Percentiles rank a stretch among this genome's conserved stretches.
phyloP scores from a whole-genome alignment of 331 rosid genomes.

The Stylosanthes scabra region DNA sequence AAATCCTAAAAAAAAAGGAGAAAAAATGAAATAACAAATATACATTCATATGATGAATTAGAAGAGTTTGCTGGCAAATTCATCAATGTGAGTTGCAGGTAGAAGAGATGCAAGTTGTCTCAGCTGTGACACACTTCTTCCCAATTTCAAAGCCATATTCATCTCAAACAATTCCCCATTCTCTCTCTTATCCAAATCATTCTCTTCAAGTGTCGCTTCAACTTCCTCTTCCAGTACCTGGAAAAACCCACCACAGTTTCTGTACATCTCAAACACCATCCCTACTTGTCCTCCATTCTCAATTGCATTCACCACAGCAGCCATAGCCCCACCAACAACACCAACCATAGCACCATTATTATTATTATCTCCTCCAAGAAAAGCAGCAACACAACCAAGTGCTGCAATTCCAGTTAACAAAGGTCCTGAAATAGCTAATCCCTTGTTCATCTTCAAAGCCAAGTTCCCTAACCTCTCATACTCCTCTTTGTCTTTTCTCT shows the following conservation, averaged over 20 bases:
- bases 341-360: slow-evolving; percentile 38
- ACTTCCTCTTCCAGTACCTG: slow-evolving; percentile 35
- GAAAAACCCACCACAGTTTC: slow-evolving; percentile 65
- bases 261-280: slow-evolving; percentile 79
- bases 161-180: slow-evolving; percentile 45
- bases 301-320: slow-evolving; percentile 48
- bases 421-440: slow-evolving; percentile 59
- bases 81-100: slow-evolving; percentile 22
- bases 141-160: slow-evolving; percentile 49
- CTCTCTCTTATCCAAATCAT: slow-evolving; percentile 33
- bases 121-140: slow-evolving; percentile 42
- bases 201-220: slow-evolving; percentile 29
- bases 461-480: slow-evolving; percentile 55
- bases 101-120: slow-evolving; percentile 39
- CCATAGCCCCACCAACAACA: slow-evolving; percentile 56
- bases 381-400: slow-evolving; percentile 39
- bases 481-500: slow-evolving; percentile 60
- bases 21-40: background rate
- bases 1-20: too few species aligned
- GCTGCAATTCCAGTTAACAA: slow-evolving; percentile 59
- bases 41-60: background rate
- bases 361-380: slow-evolving; percentile 35
- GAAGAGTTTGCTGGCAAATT: slow-evolving; percentile 50
- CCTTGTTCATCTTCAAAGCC: slow-evolving; percentile 56
- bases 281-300: slow-evolving; percentile 82